These are phyloP conservation scores for Asclepias syriaca DNA, from an alignment of 257 asterid genomes.

Conservation along the genomic window DNA sequence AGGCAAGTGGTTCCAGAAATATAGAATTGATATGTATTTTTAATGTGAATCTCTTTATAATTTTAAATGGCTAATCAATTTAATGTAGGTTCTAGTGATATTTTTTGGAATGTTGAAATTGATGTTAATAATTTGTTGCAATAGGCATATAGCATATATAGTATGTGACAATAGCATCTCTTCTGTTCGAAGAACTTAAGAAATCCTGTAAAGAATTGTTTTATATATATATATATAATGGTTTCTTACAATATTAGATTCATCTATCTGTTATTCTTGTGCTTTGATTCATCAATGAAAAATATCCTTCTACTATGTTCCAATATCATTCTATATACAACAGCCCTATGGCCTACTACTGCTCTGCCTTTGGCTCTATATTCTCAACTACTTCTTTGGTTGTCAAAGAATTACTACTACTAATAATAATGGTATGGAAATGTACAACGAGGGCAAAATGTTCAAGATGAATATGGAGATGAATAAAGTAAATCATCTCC, in stretches of 20 bases:
- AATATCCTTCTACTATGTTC: not conserved
- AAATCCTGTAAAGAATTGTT: not conserved
- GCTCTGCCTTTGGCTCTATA: not conserved
- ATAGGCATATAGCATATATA: not conserved
- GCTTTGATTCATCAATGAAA: not conserved
- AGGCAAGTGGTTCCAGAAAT: conserved; percentile 32
- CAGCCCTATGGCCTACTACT: conserved; percentile 1
- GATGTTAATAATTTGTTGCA: not conserved
- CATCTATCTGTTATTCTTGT: not conserved
- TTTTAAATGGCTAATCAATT: not conserved
- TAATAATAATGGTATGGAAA: conserved; percentile 4
- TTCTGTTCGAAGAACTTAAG: not conserved
- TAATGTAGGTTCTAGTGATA: not conserved
- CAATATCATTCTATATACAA: not conserved
- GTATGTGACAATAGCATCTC: not conserved
- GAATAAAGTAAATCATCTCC: conserved; percentile 65
- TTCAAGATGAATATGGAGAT: conserved; percentile 9
- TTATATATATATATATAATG: too few species aligned
- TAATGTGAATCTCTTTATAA: not conserved
- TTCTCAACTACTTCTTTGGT: not conserved
- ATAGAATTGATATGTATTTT: conserved; percentile 24
- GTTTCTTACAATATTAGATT: not conserved
- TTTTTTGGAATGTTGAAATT: not conserved
- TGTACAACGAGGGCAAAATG: not conserved
- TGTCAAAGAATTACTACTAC: conserved; percentile 1